These are phyloP conservation scores for Anthracocystis walkeri DNA, from an alignment of 1,284 basidiomycete genomes.

Conservation along the genomic window DNA sequence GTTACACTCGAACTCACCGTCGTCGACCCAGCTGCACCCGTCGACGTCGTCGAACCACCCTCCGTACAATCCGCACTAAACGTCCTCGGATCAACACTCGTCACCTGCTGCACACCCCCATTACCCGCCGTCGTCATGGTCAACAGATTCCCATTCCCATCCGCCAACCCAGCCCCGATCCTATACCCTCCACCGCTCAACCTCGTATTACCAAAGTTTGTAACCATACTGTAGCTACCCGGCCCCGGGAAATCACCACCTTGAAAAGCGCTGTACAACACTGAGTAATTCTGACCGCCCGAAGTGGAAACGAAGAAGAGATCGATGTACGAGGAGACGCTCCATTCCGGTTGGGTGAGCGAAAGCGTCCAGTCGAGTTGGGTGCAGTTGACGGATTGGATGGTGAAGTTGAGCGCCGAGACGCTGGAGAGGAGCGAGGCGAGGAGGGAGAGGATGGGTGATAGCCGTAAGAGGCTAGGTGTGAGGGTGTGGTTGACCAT, in stretches of 20 bases:
- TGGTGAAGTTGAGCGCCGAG: constrained; percentile 19
- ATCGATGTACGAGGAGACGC: constrained; percentile 20
- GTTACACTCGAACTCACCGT: neutral
- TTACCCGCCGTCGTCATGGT: constrained; percentile 3
- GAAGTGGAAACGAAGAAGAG: constrained; percentile 23
- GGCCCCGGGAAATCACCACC: constrained; percentile 18
- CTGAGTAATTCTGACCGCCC: constrained; percentile 24
- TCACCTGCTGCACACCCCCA: constrained; percentile 13
- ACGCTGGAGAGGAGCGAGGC: neutral
- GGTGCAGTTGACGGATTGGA: constrained; percentile 26
- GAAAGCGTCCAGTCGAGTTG: constrained; percentile 16
- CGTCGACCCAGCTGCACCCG: neutral
- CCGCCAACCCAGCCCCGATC: constrained; percentile 26
- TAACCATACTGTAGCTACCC: constrained; percentile 10
- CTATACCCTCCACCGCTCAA: constrained; percentile 15
- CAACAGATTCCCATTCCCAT: constrained; percentile 16
- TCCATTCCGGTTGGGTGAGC: constrained; percentile 32
- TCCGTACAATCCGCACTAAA: constrained; percentile 3
- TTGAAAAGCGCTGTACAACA: constrained; percentile 14
- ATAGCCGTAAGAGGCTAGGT: neutral
- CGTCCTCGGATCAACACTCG: constrained; percentile 9
- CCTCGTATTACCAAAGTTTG: constrained; percentile 14
- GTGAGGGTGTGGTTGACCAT: neutral
- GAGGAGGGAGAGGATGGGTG: neutral
- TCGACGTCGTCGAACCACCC: neutral